Base-by-base conservation (phyloP, 345 rosid genomes). In the Isatis tinctoria region DNA sequence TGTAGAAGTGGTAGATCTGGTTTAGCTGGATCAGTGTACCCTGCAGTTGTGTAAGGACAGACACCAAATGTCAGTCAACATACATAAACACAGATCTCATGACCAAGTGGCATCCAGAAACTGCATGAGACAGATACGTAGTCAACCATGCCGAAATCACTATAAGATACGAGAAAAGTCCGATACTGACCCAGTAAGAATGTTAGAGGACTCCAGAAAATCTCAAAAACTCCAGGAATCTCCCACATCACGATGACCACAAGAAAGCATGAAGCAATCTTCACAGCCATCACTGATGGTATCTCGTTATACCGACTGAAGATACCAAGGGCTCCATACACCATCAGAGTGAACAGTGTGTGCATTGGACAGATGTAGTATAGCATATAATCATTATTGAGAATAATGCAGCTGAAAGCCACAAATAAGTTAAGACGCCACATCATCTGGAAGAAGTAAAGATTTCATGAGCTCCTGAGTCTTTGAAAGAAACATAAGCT, bases 281-380 rank as follows among this genome's bases (percentile, higher is more conserved):
- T 95, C 74, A 70, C 41, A 70, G 86, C 82, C 96, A 95, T 95
- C 73, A 90, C 98, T 13, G 96, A 90, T 79, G 88, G 84, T 72
- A 85, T 88, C 78, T 95, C 99, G 59, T 95, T 95, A 68, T 92
- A 85, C 81, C 87, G 85, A 84, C 82, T 86, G 67, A 87, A 85
- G 54, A 90, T 86, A 41, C 97, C 99, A 58, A 95, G 90, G 75
- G 96, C 93, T 68, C 97, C 97, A 80, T 95, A 90, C 65, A 95
- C 99, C 98, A 92, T 95, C 24, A 95, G 59, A 33, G 99, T 95
- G 86, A 92, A 95, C 32, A 95, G 88, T 8, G 99, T 95, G 84
- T 95, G 99, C 99, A 95, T 95, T 37, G 99, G 99, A 76, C 99
- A 95, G 71, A 95, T 95, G 77, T 95, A 95, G 81, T 92, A 95